Evolutionary conservation across 2,329 filamentous ascomycete species (phyloP).

Genomic region (Sclerotinia minor): DNA sequence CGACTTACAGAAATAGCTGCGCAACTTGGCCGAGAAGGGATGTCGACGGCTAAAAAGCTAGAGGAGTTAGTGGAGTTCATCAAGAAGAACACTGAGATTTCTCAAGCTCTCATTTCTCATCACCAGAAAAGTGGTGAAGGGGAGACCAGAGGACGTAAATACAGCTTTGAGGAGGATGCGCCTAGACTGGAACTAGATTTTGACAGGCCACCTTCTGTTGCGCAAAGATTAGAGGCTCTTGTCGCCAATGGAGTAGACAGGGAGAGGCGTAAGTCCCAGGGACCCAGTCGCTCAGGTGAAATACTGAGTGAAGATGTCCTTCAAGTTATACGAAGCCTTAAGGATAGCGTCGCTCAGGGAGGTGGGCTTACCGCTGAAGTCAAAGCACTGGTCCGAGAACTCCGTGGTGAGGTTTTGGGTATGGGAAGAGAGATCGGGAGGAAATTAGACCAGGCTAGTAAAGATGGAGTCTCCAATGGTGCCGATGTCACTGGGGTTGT

Average conservation of each 20-base stretch:
- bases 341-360: conserved; percentile 84
- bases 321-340: conserved; percentile 80
- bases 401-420: conserved; percentile 87
- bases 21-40: conserved; percentile 59
- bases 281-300: conserved; percentile 43
- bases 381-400: conserved; percentile 83
- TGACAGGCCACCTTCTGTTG: conserved; percentile 42
- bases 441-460: conserved; percentile 71
- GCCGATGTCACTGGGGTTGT: conserved; percentile 71
- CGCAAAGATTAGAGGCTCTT: conserved; percentile 40
- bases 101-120: conserved; percentile 54
- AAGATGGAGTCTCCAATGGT: conserved; percentile 49
- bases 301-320: conserved; percentile 76
- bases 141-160: conserved; percentile 36
- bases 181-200: conserved; percentile 43
- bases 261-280: conserved; percentile 32
- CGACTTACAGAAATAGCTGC: conserved; percentile 72
- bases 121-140: conserved; percentile 37
- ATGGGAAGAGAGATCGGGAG: conserved; percentile 92
- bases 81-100: conserved; percentile 53
- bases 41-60: conserved; percentile 60
- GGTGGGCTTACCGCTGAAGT: conserved; percentile 90
- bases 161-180: conserved; percentile 42
- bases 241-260: conserved; percentile 35
- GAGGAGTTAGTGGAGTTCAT: conserved; percentile 70